Evolutionary conservation across 2,329 filamentous ascomycete species (phyloP).

Genomic region (Phialophora tarda): DNA sequence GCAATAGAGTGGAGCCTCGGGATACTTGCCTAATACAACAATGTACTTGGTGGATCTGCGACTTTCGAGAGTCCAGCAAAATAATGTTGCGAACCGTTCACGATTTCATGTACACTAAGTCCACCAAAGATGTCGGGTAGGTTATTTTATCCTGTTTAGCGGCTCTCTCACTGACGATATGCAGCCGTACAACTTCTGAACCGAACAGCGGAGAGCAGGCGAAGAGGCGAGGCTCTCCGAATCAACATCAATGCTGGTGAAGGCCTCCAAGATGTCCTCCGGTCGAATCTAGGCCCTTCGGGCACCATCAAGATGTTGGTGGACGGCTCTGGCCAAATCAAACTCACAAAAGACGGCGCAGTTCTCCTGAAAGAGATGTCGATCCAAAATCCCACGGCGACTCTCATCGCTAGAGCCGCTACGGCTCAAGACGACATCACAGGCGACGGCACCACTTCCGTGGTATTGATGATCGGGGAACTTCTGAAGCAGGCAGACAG

Average conservation of each 20-base stretch:
- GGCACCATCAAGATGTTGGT: slow-evolving; percentile 95
- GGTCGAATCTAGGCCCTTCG: slow-evolving; percentile 91
- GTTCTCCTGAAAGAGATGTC: slow-evolving; percentile 73
- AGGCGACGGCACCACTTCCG: slow-evolving; percentile 95
- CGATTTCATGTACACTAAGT: neutral
- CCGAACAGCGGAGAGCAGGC: slow-evolving; percentile 96
- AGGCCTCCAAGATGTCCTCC: slow-evolving; percentile 89
- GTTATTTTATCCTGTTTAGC: neutral
- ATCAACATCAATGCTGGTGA: slow-evolving; percentile 98
- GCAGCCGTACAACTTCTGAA: slow-evolving; percentile 97
- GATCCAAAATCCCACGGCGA: slow-evolving; percentile 76
- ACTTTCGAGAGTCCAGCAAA: neutral
- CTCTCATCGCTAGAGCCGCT: slow-evolving; percentile 78
- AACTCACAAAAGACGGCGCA: slow-evolving; percentile 98
- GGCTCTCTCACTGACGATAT: neutral
- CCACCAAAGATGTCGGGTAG: slow-evolving; percentile 29
- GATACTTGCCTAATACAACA: neutral
- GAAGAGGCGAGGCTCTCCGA: slow-evolving; percentile 92
- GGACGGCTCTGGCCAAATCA: slow-evolving; percentile 83
- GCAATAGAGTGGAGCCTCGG: neutral
- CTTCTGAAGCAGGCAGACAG: slow-evolving; percentile 96
- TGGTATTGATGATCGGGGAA: slow-evolving; percentile 93
- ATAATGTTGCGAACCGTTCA: neutral
- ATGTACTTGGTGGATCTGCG: neutral
- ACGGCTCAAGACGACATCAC: slow-evolving; percentile 99